Evolutionary conservation across 768 basidiomycete species (phyloP), one percentile per base, ranked within the genome.

Genomic region (Hygrocybe coccinea): DNA sequence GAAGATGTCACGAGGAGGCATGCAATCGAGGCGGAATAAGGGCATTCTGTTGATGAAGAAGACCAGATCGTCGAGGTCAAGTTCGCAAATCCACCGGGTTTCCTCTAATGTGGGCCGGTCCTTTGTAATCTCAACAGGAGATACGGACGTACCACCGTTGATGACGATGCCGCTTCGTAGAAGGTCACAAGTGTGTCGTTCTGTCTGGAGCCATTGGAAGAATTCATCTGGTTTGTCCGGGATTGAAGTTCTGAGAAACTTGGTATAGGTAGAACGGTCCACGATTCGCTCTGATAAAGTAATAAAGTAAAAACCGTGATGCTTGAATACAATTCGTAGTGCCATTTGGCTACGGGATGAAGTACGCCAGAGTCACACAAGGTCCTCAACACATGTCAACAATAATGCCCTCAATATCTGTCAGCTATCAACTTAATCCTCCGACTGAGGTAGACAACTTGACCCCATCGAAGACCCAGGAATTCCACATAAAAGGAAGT

Each of bases 381-480:
- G n/a, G n/a, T n/a, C n/a, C n/a, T n/a, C n/a, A n/a, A 29, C 29
- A 29, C 4, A 29, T 8, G 29, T 29, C 29, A 8, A 29, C 29
- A 29, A n/a, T n/a, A 29, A 29, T 29, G 8, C 29, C 29, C 46
- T 57, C 65, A 41, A 64, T 81, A 57, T 69, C 69, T 15, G 69
- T 79, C 62, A 67, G 69, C 51, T 81, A 82, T 59, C 64, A 74
- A 21, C 68, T 81, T 56, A 67, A 71, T 50, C 73, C 76, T 24
- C 80, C 79, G 14, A 50, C 66, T 4, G 69, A 67, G 17, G 60
- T 60, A 14, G 58, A 63, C 21, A 50, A 47, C 4, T 56, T 71
- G 14, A 56, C 36, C 10, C 50, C 59, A 1, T 60, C 65, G 15
- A 69, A 65, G 29, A 56, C 53, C 1, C 59, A 61, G 21, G 43